Percentiles rank a stretch among this genome's conserved stretches.
Evolutionary conservation across 345 rosid species (phyloP).

Genomic region (Lumnitzera racemosa): DNA sequence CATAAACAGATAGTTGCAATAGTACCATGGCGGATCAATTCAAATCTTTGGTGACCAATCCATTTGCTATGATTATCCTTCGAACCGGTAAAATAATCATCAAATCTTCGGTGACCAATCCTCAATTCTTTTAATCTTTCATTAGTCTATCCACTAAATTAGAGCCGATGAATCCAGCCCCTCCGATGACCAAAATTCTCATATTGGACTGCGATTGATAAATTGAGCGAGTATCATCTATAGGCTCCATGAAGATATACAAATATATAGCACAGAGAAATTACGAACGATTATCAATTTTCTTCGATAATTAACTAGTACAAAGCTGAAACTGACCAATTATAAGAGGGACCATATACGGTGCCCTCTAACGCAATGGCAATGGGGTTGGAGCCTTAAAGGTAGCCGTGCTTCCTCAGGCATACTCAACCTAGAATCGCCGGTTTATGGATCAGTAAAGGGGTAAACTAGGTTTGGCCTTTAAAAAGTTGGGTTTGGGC

Average conservation of each 20-base stretch:
- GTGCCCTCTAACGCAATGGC: no score
- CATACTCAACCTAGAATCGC: no score
- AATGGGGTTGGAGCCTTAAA: no score
- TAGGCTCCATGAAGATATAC: not conserved
- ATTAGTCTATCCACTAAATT: conserved; percentile 84
- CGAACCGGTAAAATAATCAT: conserved; percentile 89
- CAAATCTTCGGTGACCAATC: conserved; percentile 77
- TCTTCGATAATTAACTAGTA: no score
- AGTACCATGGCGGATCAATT: conserved; percentile 93
- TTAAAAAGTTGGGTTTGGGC: no score
- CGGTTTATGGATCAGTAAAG: no score
- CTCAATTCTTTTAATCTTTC: conserved; percentile 92
- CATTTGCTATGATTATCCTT: conserved; percentile 81
- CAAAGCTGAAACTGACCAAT: no score
- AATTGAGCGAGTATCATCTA: conserved; percentile 1
- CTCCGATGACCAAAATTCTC: conserved; percentile 95
- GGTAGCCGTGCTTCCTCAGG: no score
- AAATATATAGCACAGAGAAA: not conserved
- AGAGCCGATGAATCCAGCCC: conserved; percentile 97
- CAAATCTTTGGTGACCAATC: conserved; percentile 96
- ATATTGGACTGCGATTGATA: conserved; percentile 57
- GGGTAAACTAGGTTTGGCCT: no score
- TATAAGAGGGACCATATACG: no score
- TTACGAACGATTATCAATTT: not conserved
- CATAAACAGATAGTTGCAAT: not conserved